Percentiles rank a stretch among this genome's conserved stretches.
Conservation (phyloP, 306 rosid species). For the Astragalus glycyphyllos region DNA sequence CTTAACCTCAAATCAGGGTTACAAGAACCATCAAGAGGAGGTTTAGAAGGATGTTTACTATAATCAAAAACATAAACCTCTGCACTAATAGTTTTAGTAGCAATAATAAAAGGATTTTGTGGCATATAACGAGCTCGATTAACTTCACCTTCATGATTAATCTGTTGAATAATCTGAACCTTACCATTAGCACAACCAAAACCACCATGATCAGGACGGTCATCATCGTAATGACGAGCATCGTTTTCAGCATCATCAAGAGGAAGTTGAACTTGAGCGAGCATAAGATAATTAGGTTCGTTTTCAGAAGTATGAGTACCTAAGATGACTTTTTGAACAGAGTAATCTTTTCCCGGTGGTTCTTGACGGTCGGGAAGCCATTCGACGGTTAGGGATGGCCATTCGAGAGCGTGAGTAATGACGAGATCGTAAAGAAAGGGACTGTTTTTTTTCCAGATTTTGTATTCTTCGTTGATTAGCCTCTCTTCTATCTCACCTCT, state of each 20-base stretch:
- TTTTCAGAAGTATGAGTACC: conserved; percentile 98
- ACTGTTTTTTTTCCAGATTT: conserved; percentile 99
- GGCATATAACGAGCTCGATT: conserved; percentile 98
- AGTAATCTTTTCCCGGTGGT: conserved; percentile 94
- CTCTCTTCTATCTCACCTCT: conserved; percentile 97
- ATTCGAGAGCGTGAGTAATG: conserved; percentile 94
- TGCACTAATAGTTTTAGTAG: conserved; percentile 90
- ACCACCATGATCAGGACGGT: conserved; percentile 80
- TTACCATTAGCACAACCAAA: conserved; percentile 93
- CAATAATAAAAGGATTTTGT: conserved; percentile 84
- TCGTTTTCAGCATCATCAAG: conserved; percentile 94
- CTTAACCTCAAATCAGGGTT: conserved; percentile 90
- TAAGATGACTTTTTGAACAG: conserved; percentile 86
- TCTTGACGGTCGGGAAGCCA: conserved; percentile 94
- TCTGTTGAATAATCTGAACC: conserved; percentile 97
- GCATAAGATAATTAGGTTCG: conserved; percentile 95
- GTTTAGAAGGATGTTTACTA: conserved; percentile 95
- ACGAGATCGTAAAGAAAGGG: conserved; percentile 94
- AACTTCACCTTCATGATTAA: conserved; percentile 97
- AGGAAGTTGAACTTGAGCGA: conserved; percentile 96
- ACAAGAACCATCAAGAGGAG: conserved; percentile 94
- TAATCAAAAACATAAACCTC: conserved; percentile 96
- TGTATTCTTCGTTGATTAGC: conserved; percentile 93
- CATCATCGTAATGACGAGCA: conserved; percentile 92
- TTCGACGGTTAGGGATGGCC: conserved; percentile 98